Evolutionary conservation across 805 yeast species (phyloP), one percentile per base, ranked within the genome.

Genomic region (Candida tammaniensis): DNA sequence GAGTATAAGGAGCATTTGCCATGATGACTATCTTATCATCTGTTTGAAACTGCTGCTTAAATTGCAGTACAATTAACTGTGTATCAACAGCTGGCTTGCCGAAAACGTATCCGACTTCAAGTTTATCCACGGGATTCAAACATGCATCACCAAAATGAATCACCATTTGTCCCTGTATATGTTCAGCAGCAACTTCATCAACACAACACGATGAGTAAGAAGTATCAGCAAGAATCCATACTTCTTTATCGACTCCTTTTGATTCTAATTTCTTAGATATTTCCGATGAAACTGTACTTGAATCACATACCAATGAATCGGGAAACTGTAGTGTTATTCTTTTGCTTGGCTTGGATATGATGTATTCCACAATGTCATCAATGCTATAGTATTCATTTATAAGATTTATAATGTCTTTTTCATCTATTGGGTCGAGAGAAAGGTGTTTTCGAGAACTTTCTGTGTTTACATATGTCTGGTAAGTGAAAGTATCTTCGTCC

Each of bases 131-230:
- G 0, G 88, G 83, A 47, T 83, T 88, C 52, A 93, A 59, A 57
- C 98, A 93, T 0, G 98, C 91, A 53, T 87, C 95, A 2, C 98
- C 98, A 58, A 89, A 86, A 59, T 93, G 98, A 2, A 89, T 78
- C 18, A 93, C 86, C 4, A 84, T 60, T 43, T 91, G 96, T 5
- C 93, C 88, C 5, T 65, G 54, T 11, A 91, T 94, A 57, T 93
- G 98, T 52, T 85, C 89, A 1, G 96, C 95, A 0, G 98, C 98
- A 17, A 91, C 94, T 52, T 89, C 97, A 57, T 93, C 98, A 8
- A 91, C 82, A 61, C 98, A 93, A 58, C 98, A 93, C 1, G 96
- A 71, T 18, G 96, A 86, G 51, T 93, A 93, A 0, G 97, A 87
- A 0, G 98, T 91, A 52, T 93, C 98, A 0, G 98, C 98, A 23